These are phyloP conservation scores for Penicillium verrucosum DNA, from an alignment of 2,329 filamentous ascomycete genomes.

Conservation along the genomic window DNA sequence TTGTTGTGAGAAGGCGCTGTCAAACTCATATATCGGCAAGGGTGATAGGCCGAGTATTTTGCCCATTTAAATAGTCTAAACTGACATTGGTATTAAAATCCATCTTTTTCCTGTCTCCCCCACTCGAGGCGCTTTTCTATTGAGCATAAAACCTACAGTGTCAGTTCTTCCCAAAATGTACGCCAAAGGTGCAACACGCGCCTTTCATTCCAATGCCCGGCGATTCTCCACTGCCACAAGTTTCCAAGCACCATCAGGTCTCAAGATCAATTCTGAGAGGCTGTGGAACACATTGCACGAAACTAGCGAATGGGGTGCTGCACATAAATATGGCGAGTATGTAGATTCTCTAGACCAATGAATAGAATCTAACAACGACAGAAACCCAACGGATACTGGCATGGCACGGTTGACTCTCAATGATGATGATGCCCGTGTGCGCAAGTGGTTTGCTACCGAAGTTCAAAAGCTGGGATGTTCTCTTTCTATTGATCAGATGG, in stretches of 20 bases:
- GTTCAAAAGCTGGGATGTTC: constrained; percentile 60
- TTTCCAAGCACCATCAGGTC: constrained; percentile 17
- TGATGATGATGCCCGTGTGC: constrained; percentile 62
- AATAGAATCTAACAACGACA: constrained; percentile 4
- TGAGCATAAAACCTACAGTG: background rate
- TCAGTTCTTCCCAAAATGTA: constrained; percentile 8
- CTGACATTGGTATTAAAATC: no score
- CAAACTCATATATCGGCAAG: no score
- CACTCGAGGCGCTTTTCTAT: no score
- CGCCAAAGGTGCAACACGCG: constrained; percentile 1
- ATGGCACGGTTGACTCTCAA: constrained; percentile 70
- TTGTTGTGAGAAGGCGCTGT: no score
- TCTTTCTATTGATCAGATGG: constrained; percentile 63
- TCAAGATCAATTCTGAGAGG: constrained; percentile 28
- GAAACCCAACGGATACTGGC: constrained; percentile 43
- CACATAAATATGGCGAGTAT: constrained; percentile 31
- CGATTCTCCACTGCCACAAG: constrained; percentile 13
- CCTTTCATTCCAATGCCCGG: constrained; percentile 10
- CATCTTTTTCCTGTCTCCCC: no score
- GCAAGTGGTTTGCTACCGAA: constrained; percentile 66
- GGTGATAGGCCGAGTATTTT: no score
- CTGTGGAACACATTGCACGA: constrained; percentile 32
- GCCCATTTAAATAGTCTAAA: no score
- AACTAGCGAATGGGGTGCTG: constrained; percentile 33
- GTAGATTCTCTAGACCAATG: background rate